Evolutionary conservation across 441 rosid species (phyloP).

Genomic region (Adansonia gregorii): DNA sequence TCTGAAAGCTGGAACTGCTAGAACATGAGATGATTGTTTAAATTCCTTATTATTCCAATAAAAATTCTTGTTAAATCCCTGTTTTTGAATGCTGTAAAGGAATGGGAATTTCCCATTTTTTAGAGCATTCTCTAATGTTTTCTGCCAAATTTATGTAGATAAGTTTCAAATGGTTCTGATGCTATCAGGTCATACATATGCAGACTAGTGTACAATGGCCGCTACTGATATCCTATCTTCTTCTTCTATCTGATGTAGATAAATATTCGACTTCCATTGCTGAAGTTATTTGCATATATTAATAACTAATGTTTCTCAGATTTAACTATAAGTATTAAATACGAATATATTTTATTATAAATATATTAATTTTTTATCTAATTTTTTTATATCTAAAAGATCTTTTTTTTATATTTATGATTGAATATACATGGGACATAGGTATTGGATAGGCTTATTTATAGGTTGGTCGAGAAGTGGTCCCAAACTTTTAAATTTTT

Average conservation of each 20-base stretch:
- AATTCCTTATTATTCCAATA: not conserved
- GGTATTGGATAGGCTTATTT: no score
- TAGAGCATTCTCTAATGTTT: not conserved
- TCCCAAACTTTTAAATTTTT: no score
- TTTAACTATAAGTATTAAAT: no score
- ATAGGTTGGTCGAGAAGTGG: no score
- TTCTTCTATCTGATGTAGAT: conserved; percentile 5
- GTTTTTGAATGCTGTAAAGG: not conserved
- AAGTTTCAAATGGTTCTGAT: conserved; percentile 2
- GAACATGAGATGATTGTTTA: not conserved
- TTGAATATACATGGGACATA: no score
- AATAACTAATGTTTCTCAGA: not conserved
- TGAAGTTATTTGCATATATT: conserved; percentile 10
- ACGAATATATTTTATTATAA: no score
- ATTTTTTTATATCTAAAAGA: no score
- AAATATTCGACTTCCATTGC: not conserved
- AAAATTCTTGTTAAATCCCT: not conserved
- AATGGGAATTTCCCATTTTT: not conserved
- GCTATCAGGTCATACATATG: not conserved
- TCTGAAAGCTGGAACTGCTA: conserved; percentile 12
- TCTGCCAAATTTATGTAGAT: not conserved
- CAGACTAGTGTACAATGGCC: not conserved
- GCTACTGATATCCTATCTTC: not conserved
- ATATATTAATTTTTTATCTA: no score
- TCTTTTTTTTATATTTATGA: no score